phyloP scores from a whole-genome alignment of 2,329 filamentous ascomycete species.

The Corinectria fuckeliana region DNA sequence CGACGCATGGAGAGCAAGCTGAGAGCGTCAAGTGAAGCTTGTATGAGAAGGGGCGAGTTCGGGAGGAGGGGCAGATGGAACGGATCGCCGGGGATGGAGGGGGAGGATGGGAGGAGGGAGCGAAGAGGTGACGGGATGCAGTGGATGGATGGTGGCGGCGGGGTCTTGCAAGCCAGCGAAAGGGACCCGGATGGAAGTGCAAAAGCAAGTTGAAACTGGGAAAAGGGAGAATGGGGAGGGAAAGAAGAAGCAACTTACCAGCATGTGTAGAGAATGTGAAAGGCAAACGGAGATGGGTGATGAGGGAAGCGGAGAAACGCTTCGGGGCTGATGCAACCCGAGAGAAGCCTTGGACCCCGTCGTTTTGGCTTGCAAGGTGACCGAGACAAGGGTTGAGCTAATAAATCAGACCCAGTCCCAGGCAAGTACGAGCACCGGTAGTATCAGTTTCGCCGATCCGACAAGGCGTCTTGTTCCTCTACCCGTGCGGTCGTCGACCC shows the following conservation, averaged over 20 bases:
- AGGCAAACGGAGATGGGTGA: slow-evolving; percentile 16
- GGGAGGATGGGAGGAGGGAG: slow-evolving; percentile 28
- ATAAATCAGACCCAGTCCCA: slow-evolving; percentile 9
- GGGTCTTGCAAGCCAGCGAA: slow-evolving; percentile 13
- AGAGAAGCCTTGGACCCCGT: slow-evolving; percentile 4
- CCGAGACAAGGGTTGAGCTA: slow-evolving; percentile 15
- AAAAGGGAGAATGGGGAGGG: slow-evolving; percentile 6
- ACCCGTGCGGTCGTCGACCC: not conserved
- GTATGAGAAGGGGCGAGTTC: slow-evolving; percentile 33
- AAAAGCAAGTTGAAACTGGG: slow-evolving; percentile 16
- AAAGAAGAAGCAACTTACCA: slow-evolving; percentile 26
- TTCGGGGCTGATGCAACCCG: slow-evolving; percentile 16
- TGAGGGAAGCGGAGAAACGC: slow-evolving; percentile 23
- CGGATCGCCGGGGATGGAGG: slow-evolving; percentile 37
- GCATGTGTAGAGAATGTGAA: slow-evolving; percentile 14
- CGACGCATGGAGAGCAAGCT: slow-evolving; percentile 30
- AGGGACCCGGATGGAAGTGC: not conserved
- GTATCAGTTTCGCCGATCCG: not conserved
- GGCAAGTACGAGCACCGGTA: slow-evolving; percentile 5
- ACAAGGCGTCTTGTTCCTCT: not conserved
- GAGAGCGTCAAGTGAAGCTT: slow-evolving; percentile 32
- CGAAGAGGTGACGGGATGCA: slow-evolving; percentile 22
- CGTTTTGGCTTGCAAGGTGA: slow-evolving; percentile 9
- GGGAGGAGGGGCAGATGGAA: slow-evolving; percentile 35
- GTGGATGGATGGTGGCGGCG: slow-evolving; percentile 27